These are phyloP conservation scores for Gardenia jasminoides DNA, from an alignment of 257 asterid genomes.

Conservation along the genomic window DNA sequence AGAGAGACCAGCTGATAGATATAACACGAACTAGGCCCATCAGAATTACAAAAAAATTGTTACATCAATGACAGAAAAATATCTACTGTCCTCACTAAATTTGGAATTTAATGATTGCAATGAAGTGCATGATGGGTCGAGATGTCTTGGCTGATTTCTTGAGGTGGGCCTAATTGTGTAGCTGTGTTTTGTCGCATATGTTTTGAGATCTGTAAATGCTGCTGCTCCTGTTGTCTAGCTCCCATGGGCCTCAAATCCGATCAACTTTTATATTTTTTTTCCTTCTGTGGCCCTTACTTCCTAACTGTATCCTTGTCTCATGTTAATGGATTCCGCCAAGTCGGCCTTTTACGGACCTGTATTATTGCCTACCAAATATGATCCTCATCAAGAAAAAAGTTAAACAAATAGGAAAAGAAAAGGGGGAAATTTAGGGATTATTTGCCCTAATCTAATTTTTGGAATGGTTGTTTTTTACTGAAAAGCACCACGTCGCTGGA, in stretches of 20 bases:
- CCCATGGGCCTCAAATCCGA: neutral
- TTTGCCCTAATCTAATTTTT: neutral
- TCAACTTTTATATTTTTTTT: neutral
- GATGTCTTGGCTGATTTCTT: conserved; percentile 1
- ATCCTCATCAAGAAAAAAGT: neutral
- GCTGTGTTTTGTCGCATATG: conserved; percentile 7
- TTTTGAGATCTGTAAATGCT: neutral
- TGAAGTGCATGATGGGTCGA: conserved; percentile 5
- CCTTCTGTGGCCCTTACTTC: neutral
- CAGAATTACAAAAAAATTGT: neutral
- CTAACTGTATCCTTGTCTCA: neutral
- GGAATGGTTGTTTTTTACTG: neutral
- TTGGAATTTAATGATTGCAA: neutral
- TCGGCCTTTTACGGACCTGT: neutral
- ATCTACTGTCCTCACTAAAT: conserved; percentile 7
- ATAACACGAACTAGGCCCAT: neutral
- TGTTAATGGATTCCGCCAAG: neutral
- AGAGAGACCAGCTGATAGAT: too few relatives aligned
- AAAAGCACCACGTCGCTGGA: too few relatives aligned
- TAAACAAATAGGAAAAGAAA: neutral
- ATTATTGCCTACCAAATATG: neutral
- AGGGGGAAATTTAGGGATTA: too few relatives aligned
- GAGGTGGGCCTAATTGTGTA: neutral
- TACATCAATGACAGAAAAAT: conserved; percentile 10
- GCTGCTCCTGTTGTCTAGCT: neutral